A percentile compares a stretch with the other conserved stretches of the same genome.
Conservation (phyloP, 257 asterid species). For the Sherardia arvensis region DNA sequence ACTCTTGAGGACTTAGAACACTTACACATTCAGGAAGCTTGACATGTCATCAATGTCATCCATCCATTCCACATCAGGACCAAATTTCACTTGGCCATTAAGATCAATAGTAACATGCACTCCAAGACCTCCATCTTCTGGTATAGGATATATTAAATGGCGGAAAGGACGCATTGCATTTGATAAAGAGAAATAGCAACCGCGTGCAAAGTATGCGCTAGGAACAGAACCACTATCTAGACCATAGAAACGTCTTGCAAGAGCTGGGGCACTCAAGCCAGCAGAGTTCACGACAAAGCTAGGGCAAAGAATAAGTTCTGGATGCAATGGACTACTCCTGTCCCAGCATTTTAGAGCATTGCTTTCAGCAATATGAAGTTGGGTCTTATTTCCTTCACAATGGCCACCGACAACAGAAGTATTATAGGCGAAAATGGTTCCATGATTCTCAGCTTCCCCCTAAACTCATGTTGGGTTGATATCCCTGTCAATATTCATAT, state of each 20-base stretch:
- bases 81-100: slow-evolving; percentile 76
- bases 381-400: slow-evolving; percentile 27
- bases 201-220: slow-evolving; percentile 63
- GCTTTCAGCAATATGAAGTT: slow-evolving; percentile 56
- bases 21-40: slow-evolving; percentile 69
- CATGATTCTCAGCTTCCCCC: slow-evolving; percentile 90
- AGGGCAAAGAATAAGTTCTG: slow-evolving; percentile 65
- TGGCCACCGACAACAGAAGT: slow-evolving; percentile 65
- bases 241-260: slow-evolving; percentile 45
- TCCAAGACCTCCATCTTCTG: slow-evolving; percentile 94
- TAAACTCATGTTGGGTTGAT: slow-evolving; percentile 36
- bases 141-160: slow-evolving; percentile 80
- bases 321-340: slow-evolving; percentile 27
- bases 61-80: slow-evolving; percentile 94
- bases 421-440: slow-evolving; percentile 55
- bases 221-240: slow-evolving; percentile 30
- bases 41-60: slow-evolving; percentile 56
- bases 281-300: slow-evolving; percentile 68
- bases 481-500: slow-evolving; percentile 41
- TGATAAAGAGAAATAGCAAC: slow-evolving; percentile 71
- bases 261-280: slow-evolving; percentile 59
- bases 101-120: slow-evolving; percentile 87
- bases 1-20: slow-evolving; percentile 3
- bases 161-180: slow-evolving; percentile 46
- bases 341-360: slow-evolving; percentile 32